These are phyloP conservation scores for Boletellus sp. DNA, from an alignment of 768 basidiomycete genomes.

Conservation along the genomic window DNA sequence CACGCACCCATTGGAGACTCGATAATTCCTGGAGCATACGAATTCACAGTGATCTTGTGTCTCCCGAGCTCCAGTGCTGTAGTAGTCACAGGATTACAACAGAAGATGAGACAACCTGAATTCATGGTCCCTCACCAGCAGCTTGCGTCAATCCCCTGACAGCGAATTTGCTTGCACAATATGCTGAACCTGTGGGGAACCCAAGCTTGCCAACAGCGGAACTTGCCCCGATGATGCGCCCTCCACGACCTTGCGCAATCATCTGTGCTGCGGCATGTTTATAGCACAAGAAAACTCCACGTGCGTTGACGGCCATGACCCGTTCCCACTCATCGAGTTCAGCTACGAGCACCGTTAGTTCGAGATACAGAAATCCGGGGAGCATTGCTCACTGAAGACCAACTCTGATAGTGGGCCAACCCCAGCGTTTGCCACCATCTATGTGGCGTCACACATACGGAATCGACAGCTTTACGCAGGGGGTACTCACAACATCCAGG, in stretches of 20 bases:
- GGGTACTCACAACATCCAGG: background rate
- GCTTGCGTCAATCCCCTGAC: conserved; percentile 38
- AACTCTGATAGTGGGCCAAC: background rate
- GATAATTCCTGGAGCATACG: conserved; percentile 36
- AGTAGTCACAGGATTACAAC: background rate
- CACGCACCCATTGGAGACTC: background rate
- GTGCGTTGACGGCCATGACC: conserved; percentile 9
- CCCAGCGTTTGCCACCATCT: conserved; percentile 7
- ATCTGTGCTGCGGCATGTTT: background rate
- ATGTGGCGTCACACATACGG: background rate
- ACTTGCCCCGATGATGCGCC: conserved; percentile 50
- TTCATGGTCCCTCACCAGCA: conserved; percentile 23
- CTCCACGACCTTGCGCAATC: conserved; percentile 39
- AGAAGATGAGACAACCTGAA: background rate
- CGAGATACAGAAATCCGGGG: background rate
- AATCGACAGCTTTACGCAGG: too few species aligned
- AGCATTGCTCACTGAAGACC: background rate
- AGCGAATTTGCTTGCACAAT: conserved; percentile 38
- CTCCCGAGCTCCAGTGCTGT: conserved; percentile 26
- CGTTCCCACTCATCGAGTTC: background rate
- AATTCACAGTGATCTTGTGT: conserved; percentile 36
- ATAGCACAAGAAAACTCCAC: background rate
- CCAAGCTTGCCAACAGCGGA: conserved; percentile 5
- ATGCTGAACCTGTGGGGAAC: conserved; percentile 2
- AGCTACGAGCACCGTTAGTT: background rate